Evolutionary conservation across 2,329 filamentous ascomycete species (phyloP).

Genomic region (Lachnellula cervina): DNA sequence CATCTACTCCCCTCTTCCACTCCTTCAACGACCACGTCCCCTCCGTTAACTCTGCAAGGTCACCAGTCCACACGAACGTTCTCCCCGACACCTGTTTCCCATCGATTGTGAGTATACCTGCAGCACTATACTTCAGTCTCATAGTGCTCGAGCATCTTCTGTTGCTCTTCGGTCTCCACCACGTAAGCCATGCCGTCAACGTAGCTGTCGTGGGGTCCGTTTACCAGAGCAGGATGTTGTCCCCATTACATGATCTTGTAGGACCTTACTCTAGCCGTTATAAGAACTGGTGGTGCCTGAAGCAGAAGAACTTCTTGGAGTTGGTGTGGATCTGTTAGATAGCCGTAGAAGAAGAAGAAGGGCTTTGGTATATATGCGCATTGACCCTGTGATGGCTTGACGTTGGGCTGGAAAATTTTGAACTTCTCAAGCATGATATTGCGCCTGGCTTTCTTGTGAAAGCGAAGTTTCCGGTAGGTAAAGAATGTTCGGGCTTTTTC

Average conservation of each 20-base stretch:
- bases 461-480: constrained; percentile 4
- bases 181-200: constrained; percentile 8
- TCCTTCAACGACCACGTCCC: constrained; percentile 18
- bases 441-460: constrained; percentile 5
- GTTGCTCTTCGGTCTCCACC: constrained; percentile 14
- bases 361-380: constrained; percentile 9
- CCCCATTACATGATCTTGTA: constrained; percentile 20
- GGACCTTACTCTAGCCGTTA: constrained; percentile 14
- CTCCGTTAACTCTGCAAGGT: constrained; percentile 9
- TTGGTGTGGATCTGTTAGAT: constrained; percentile 16
- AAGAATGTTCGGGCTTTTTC: constrained; percentile 3
- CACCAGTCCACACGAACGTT: constrained; percentile 13
- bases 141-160: constrained; percentile 11
- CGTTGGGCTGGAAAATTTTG: constrained; percentile 1
- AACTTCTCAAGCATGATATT: constrained; percentile 19
- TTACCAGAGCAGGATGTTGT: constrained; percentile 16
- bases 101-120: constrained; percentile 12
- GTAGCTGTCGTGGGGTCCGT: constrained; percentile 7
- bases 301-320: constrained; percentile 17
- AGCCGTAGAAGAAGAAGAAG: constrained; percentile 19
- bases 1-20: constrained; percentile 15
- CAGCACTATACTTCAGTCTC: constrained; percentile 13
- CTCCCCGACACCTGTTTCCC: constrained; percentile 9
- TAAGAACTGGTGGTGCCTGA: constrained; percentile 14
- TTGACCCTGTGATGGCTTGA: constrained; percentile 10